Evolutionary conservation across 345 rosid species (phyloP).

Genomic region (Eucalyptus cladocalyx): DNA sequence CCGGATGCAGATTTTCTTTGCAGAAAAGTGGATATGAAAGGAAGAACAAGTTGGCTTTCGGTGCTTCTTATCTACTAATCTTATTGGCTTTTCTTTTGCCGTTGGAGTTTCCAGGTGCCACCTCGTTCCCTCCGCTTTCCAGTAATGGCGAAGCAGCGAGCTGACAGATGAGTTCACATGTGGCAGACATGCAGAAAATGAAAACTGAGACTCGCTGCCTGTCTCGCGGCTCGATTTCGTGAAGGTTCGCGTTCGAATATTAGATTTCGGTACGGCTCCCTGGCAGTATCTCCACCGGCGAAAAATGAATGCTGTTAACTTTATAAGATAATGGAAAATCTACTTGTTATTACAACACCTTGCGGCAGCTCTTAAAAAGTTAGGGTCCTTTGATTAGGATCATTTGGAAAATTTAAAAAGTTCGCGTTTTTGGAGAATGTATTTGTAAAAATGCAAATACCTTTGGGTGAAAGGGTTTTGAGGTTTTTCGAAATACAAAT

Average conservation of each 20-base stretch:
- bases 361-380: too few species aligned
- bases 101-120: not conserved
- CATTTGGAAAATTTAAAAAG: too few species aligned
- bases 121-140: not conserved
- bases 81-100: not conserved
- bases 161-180: not conserved
- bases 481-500: too few species aligned
- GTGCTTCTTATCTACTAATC: not conserved
- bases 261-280: not conserved
- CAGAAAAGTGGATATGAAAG: not conserved
- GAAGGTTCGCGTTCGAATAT: not conserved
- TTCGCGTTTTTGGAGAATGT: too few species aligned
- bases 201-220: not conserved
- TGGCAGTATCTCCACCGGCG: too few species aligned
- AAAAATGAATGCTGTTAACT: not conserved
- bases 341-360: too few species aligned
- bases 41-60: not conserved
- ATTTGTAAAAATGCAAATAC: too few species aligned
- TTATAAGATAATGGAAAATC: too few species aligned
- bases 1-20: not conserved
- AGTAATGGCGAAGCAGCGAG: not conserved
- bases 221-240: not conserved
- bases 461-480: accelerated
- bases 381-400: too few species aligned
- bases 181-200: not conserved